Base-by-base conservation (phyloP, 139 green algal species). In the Chlamydomonas eustigma region DNA sequence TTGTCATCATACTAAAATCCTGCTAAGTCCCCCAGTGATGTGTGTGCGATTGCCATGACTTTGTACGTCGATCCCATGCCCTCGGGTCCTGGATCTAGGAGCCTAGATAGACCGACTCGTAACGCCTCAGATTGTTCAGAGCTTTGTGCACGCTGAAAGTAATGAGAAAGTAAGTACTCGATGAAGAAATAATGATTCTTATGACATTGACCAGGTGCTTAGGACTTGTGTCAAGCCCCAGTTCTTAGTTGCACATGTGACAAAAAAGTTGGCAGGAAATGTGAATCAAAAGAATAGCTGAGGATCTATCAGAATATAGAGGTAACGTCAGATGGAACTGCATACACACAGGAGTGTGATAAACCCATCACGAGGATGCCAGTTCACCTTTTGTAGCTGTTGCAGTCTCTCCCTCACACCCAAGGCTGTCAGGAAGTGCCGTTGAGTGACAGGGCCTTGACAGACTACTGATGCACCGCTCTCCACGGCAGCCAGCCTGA, bases 361-460 rank as follows among this genome's bases (percentile, higher is more conserved):
- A n/a, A n/a, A n/a, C n/a, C n/a, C n/a, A n/a, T 58, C 12, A 22
- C 12, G 44, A 28, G 44, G 12, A 22, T 31, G 34, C n/a, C 6
- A 68, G 52, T 28, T 37, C 65, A 73, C 65, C 65, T 73, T 39
- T 8, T 34, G 65, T n/a, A 92, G 78, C 35, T 68, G 24, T 37
- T 94, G 32, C 73, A 95, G 78, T 18, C 93, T 78, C 18, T 81
- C 71, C 39, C 89, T 76, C 2, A 97, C 92, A 51, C 93, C 92
- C 34, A 97, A 78, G 0, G 76, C 39, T 3, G 80, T 78, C n/a
- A 97, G 83, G 38, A 97, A 90, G 50, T 85, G 51, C 1, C 77
- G 77, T 77, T 97, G 94, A 1, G 79, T 70, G 36, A 96, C 86
- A 25, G 91, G 93, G 0, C 93, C 93, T 72, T 92, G 76, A 64